Percentiles rank a stretch among this genome's conserved stretches.
Conservation (phyloP, 2,329 filamentous ascomycete genomes). For the Talaromyces marneffei region DNA sequence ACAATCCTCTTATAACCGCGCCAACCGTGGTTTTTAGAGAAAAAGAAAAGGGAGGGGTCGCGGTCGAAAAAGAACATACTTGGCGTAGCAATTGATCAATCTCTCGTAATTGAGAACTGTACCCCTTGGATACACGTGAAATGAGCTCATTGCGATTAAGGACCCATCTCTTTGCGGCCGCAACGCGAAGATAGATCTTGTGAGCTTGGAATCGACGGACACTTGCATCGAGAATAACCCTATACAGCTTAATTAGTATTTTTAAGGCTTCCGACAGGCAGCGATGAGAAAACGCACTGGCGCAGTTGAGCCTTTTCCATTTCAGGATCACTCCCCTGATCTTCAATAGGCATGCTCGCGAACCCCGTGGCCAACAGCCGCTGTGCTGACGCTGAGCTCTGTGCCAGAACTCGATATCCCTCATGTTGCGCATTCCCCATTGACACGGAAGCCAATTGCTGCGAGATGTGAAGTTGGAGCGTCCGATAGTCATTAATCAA, state of each 20-base stretch:
- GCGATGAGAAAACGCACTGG: conserved; percentile 19
- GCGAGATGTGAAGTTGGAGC: conserved; percentile 53
- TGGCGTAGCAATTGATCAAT: conserved; percentile 45
- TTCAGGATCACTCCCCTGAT: conserved; percentile 42
- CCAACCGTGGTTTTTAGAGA: not conserved
- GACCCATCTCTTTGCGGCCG: conserved; percentile 55
- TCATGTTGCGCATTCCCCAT: conserved; percentile 54
- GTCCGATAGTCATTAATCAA: conserved; percentile 61
- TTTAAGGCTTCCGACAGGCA: not conserved
- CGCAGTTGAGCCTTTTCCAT: conserved; percentile 52
- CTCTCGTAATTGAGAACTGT: conserved; percentile 44
- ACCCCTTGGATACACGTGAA: conserved; percentile 43
- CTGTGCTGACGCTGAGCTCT: conserved; percentile 52
- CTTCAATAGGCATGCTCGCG: conserved; percentile 21
- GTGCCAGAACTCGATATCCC: conserved; percentile 53
- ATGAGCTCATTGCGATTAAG: conserved; percentile 49
- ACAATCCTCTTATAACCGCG: not conserved
- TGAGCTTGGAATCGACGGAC: conserved; percentile 58
- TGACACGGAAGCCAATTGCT: conserved; percentile 47
- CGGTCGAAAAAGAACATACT: conserved; percentile 32
- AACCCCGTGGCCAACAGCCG: conserved; percentile 49
- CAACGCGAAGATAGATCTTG: conserved; percentile 54
- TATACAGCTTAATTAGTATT: conserved; percentile 23
- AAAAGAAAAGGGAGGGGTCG: not conserved
- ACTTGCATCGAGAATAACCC: conserved; percentile 56